Base-by-base conservation (phyloP, 2,329 filamentous ascomycete species). In the Zasmidium cellare region DNA sequence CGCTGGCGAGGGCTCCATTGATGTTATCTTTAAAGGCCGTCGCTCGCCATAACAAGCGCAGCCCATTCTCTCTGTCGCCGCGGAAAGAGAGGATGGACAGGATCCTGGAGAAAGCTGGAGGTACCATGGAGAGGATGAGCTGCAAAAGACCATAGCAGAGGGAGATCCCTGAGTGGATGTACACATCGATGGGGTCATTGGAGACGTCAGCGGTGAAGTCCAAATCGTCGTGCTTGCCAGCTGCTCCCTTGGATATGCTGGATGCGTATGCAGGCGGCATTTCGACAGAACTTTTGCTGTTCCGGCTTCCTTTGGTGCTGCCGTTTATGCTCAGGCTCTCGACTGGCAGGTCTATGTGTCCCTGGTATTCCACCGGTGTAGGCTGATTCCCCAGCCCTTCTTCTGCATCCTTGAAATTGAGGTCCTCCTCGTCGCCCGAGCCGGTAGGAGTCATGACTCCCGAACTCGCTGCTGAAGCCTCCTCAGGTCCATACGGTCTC, bases 101-200 rank as follows among this genome's bases (percentile, higher is more conserved):
- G 1, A 99, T 83, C 56, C 86, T 89, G n/a, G 85, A 88, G 73
- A 97, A 96, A 0, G 92, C 86, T 0, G 94, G 94, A 0, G 94
- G 96, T 0, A 97, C 87, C 78, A 97, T 89, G 12, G 91, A 96
- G n/a, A 97, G 87, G 54, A 97, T 81, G 1, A 97, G 81, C 14
- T 96, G 82, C 1, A 97, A 77, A 28, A 96, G 83, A 2, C 94
- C 94, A 68, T 92, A 97, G 74, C 92, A 96, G 74, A 97, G 88
- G 70, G 90, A 94, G 3, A 87, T 85, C 9, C 92, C 93, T 0
- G 91, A 92, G 72, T 96, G 91, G 38, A 97, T 87, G 71, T 97
- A 99, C 20, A 88, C 77, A 72, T 97, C 93, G 18, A 93, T 84
- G 0, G 90, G 86, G 59, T 92, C 86, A 3, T 73, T 69, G 1